Conservation (phyloP, 352 stramenopile species). For the Phytopythium montanum region DNA sequence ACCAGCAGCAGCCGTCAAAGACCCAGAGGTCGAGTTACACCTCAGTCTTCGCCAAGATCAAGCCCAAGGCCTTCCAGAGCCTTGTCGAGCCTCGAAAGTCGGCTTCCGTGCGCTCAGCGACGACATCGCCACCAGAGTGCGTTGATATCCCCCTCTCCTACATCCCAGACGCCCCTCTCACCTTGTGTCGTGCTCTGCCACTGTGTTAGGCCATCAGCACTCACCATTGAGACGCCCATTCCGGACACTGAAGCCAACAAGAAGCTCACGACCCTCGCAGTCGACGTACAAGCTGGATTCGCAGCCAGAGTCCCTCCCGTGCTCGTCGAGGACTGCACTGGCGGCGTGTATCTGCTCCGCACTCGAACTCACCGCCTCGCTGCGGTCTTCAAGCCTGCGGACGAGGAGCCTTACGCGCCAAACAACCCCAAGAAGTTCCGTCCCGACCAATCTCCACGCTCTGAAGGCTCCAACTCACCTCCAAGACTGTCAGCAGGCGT, state of each 20-base stretch:
- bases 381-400: constrained; percentile 59
- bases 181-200: background rate
- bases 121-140: background rate
- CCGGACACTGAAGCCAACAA: background rate
- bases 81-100: background rate
- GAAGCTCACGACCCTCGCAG: background rate
- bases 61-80: background rate
- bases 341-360: constrained; percentile 61
- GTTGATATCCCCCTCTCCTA: background rate
- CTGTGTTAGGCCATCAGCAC: background rate
- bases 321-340: constrained; percentile 54
- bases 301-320: constrained; percentile 29
- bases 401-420: constrained; percentile 59
- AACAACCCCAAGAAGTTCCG: constrained; percentile 58
- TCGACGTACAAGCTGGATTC: constrained; percentile 8
- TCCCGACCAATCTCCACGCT: background rate
- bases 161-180: background rate
- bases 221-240: background rate
- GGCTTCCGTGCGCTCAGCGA: background rate
- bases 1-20: background rate
- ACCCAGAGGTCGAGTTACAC: background rate
- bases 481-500: constrained; percentile 17
- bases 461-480: background rate
- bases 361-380: constrained; percentile 35
- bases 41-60: background rate